Evolutionary conservation across 768 basidiomycete species (phyloP), one percentile per base, ranked within the genome.

Genomic region (Rhizopogon vesiculosus): DNA sequence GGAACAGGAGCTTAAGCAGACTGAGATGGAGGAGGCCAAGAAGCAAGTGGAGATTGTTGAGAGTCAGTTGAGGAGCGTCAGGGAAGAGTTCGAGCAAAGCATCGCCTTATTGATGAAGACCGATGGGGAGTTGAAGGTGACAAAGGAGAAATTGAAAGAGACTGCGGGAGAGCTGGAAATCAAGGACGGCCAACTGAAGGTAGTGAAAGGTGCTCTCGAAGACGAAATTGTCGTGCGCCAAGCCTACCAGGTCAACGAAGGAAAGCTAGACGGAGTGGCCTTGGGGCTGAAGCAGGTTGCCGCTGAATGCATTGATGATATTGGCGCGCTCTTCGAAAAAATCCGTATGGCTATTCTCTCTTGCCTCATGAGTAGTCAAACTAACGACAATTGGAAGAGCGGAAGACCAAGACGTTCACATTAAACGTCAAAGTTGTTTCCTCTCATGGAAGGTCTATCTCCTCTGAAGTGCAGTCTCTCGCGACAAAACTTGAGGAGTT

Each of bases 81-180:
- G 87, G 53, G 93, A 94, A 55, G 94, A 98, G 71, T 96, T 93
- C 62, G 93, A 97, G 65, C 87, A 95, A 69, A 88, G 90, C 61
- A 89, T 94, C 54, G 84, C 79, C 2, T 60, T 93, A 45, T 73
- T 98, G 45, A 83, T 84, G 66, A 84, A 81, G 62, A 79, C 84
- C 31, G 89, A 95, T 51, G 81, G 83, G 7, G 92, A 97, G 66
- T 72, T 98, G 53, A 82, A 78, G 55, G 73, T 78, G 49, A 81
- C 87, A 3, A 79, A 76, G 56, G 79, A 78, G 18, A 78, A 73
- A 62, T 71, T 95, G 46, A 72, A 76, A 55, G 74, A 74, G 53
- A 81, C 80, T 1, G 76, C 82, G 58, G 72, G 70, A 1, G 74
- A 77, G 43, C 70, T 98, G 38, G 74, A 72, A 31, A 66, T 71